A percentile compares a stretch with the other conserved stretches of the same genome.
These are phyloP conservation scores for Acrocalymma vagum DNA, from an alignment of 2,329 filamentous ascomycete species.

Conservation along the genomic window DNA sequence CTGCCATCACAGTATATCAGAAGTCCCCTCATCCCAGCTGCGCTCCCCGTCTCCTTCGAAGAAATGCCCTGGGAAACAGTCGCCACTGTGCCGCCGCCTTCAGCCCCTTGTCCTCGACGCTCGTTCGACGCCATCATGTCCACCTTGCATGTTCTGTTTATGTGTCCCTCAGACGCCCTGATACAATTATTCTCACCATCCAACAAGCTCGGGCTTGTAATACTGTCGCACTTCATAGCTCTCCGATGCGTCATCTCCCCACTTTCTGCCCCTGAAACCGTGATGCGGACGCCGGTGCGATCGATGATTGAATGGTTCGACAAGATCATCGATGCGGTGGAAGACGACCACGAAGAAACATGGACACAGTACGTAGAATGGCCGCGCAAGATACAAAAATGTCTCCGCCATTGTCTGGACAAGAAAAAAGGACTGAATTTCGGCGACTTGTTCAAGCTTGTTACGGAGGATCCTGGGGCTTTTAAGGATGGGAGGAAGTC, in stretches of 20 bases:
- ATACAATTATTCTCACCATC: conserved; percentile 20
- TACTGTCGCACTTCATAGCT: conserved; percentile 26
- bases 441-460: conserved; percentile 12
- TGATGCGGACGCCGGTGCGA: conserved; percentile 18
- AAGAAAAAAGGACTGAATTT: conserved; percentile 17
- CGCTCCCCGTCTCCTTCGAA: conserved; percentile 3
- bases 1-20: too few relatives aligned
- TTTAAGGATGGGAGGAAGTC: conserved; percentile 23
- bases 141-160: conserved; percentile 21
- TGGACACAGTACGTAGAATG: conserved; percentile 47
- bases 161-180: conserved; percentile 25
- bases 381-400: conserved; percentile 27
- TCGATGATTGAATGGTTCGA: conserved; percentile 50
- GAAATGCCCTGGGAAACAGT: conserved; percentile 15
- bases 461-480: conserved; percentile 53
- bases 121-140: conserved; percentile 27
- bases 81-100: conserved; percentile 9
- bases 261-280: conserved; percentile 18
- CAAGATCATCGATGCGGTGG: conserved; percentile 39
- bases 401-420: conserved; percentile 16
- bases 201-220: conserved; percentile 22
- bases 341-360: conserved; percentile 32
- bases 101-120: conserved; percentile 4
- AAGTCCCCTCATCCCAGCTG: conserved; percentile 16
- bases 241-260: conserved; percentile 24